Evolutionary conservation across 2,329 filamentous ascomycete genomes (phyloP), one percentile per base, ranked within the genome.

Genomic region (Didymosphaeria variabile): DNA sequence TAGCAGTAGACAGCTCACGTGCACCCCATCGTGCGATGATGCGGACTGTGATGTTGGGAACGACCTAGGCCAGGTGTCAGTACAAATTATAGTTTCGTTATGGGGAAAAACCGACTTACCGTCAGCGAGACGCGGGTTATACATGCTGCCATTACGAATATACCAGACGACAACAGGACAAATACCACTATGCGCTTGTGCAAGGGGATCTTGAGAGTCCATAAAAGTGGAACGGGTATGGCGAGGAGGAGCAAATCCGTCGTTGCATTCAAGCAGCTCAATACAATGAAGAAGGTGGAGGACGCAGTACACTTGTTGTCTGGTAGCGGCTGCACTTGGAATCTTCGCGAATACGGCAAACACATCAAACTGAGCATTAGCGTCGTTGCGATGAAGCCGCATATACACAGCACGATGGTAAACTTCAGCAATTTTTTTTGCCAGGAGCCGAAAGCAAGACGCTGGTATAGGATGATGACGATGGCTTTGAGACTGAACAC

Each of bases 61-160:
- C 58, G 1, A 61, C 40, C 40, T 44, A n/a, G 17, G 38, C 8
- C n/a, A 12, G n/a, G 8, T 5, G 40, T 44, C 40, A 44, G 40
- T n/a, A 19, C 7, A 4, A 21, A 19, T 3, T 17, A 42, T 6
- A 19, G 15, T 6, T 8, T 21, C 40, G n/a, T 44, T 6, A 3
- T 19, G 4, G 40, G 34, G 19, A 12, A n/a, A 2, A n/a, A 9
- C 7, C 9, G 40, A 44, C 40, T 44, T n/a, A 44, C 62, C 21
- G 62, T 64, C 12, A 66, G 52, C 0, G 59, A 62, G 1, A 66
- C 64, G 13, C 64, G 64, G 21, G 51, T 63, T 6, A 66, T 60
- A 42, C 64, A 64, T 32, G 64, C 64, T 44, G 62, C 61, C 21
- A 63, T 51, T 2, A 66, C 60, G 10, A 66, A 66, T 31, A 66